These are phyloP conservation scores for Taphrina pruni DNA, from an alignment of 1,139 yeast genomes.

Conservation along the genomic window DNA sequence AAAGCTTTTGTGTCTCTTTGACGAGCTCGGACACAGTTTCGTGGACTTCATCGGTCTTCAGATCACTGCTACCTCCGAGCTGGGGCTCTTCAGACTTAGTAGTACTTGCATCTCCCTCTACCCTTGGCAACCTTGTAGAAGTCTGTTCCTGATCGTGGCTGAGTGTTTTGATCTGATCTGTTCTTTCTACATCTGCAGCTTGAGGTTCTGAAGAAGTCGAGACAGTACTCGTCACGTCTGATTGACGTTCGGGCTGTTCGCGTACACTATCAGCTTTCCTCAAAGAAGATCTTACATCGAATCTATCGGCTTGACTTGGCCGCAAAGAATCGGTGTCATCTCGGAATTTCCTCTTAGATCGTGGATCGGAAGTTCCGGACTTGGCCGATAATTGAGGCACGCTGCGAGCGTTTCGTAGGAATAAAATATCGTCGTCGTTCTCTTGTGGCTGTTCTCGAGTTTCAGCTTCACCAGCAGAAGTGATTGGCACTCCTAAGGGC, in stretches of 20 bases:
- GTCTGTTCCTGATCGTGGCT: too few relatives aligned
- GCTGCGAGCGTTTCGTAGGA: constrained; percentile 16
- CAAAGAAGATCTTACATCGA: constrained; percentile 20
- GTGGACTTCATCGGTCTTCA: background rate
- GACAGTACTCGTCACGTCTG: constrained; percentile 5
- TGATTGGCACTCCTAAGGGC: background rate
- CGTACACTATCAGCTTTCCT: background rate
- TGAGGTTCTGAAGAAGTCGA: background rate
- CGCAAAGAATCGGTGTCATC: constrained; percentile 3
- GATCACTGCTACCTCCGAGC: background rate
- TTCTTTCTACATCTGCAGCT: too few relatives aligned
- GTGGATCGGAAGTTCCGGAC: background rate
- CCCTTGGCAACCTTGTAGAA: too few relatives aligned
- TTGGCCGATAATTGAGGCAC: constrained; percentile 3
- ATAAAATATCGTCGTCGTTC: constrained; percentile 7
- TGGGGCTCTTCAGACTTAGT: too few relatives aligned
- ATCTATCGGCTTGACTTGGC: constrained; percentile 22
- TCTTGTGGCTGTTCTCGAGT: background rate
- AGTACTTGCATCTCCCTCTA: too few relatives aligned
- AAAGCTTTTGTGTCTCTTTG: constrained; percentile 1
- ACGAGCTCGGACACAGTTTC: background rate
- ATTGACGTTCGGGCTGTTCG: background rate
- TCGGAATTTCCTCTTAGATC: constrained; percentile 7
- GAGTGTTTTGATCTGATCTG: too few relatives aligned
- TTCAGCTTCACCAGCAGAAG: background rate